phyloP scores from a whole-genome alignment of 768 basidiomycete genomes.

The Lyophyllum semitale region DNA sequence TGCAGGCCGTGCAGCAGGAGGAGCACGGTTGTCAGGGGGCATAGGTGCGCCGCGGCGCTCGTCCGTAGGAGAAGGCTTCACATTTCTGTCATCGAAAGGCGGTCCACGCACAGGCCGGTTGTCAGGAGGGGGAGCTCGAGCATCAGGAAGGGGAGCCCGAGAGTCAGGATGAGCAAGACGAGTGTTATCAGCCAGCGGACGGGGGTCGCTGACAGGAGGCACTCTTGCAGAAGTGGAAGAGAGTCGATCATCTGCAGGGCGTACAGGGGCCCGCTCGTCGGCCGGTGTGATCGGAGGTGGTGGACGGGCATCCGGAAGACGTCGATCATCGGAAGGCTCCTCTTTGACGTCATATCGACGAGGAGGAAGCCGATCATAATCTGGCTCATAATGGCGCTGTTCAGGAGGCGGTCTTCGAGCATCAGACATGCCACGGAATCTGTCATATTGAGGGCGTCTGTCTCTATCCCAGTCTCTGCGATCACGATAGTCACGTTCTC shows the following conservation, averaged over 20 bases:
- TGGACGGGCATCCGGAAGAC: slow-evolving; percentile 34
- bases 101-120: slow-evolving; percentile 19
- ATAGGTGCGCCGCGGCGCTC: slow-evolving; percentile 22
- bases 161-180: slow-evolving; percentile 25
- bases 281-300: slow-evolving; percentile 10
- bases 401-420: slow-evolving; percentile 45
- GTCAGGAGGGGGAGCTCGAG: slow-evolving; percentile 24
- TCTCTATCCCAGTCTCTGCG: slow-evolving; percentile 30
- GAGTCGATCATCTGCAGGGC: slow-evolving; percentile 17
- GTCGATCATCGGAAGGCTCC: slow-evolving; percentile 25
- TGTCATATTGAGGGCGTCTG: slow-evolving; percentile 36
- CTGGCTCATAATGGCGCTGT: slow-evolving; percentile 48
- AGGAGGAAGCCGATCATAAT: slow-evolving; percentile 30
- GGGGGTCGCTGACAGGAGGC: slow-evolving; percentile 18
- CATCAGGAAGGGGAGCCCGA: slow-evolving; percentile 25
- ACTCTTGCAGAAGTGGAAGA: slow-evolving; percentile 13
- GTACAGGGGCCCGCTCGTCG: slow-evolving; percentile 16
- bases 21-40: slow-evolving; percentile 11
- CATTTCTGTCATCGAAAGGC: slow-evolving; percentile 32
- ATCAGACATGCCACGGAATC: slow-evolving; percentile 26
- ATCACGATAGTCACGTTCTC: slow-evolving; percentile 35
- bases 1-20: slow-evolving; percentile 20
- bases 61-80: slow-evolving; percentile 29
- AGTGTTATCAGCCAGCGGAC: slow-evolving; percentile 27
- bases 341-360: slow-evolving; percentile 26